A percentile compares a stretch with the other conserved stretches of the same genome.
Conservation (phyloP, 768 basidiomycete species). For the Lactarius vividus region DNA sequence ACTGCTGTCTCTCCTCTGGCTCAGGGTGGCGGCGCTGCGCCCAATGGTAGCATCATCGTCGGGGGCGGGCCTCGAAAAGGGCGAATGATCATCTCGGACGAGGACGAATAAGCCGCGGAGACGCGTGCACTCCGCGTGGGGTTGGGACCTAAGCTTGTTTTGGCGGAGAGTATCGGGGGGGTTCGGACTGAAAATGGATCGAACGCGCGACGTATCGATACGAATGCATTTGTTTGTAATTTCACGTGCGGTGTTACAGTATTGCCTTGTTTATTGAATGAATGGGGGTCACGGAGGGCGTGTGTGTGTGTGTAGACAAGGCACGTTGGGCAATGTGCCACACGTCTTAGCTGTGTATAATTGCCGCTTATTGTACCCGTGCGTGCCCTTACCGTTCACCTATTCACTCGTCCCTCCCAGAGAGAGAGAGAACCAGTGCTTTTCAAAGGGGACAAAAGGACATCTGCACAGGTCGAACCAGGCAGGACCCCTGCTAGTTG, state of each 20-base stretch:
- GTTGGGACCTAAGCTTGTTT: neutral
- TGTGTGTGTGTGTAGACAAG: neutral
- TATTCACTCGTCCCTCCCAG: neutral
- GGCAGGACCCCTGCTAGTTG: neutral
- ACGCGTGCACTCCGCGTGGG: constrained; percentile 25
- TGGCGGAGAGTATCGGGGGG: neutral
- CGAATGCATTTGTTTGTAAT: neutral
- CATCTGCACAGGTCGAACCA: neutral
- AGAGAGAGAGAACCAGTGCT: too few species aligned
- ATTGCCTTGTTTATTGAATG: neutral
- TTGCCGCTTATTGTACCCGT: neutral
- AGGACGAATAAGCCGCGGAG: constrained; percentile 35
- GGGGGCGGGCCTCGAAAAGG: constrained; percentile 31
- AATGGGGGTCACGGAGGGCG: constrained; percentile 3
- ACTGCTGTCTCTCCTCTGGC: neutral
- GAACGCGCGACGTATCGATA: neutral
- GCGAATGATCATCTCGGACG: constrained; percentile 40
- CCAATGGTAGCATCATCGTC: constrained; percentile 9
- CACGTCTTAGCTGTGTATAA: neutral
- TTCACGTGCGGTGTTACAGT: neutral
- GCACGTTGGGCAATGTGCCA: neutral
- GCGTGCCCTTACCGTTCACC: neutral
- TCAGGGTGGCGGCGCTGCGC: neutral
- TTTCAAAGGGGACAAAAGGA: neutral
- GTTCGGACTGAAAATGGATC: constrained; percentile 1